Base-by-base conservation (phyloP, 192 early-diverging fungal genomes). In the Backusella luteola region DNA sequence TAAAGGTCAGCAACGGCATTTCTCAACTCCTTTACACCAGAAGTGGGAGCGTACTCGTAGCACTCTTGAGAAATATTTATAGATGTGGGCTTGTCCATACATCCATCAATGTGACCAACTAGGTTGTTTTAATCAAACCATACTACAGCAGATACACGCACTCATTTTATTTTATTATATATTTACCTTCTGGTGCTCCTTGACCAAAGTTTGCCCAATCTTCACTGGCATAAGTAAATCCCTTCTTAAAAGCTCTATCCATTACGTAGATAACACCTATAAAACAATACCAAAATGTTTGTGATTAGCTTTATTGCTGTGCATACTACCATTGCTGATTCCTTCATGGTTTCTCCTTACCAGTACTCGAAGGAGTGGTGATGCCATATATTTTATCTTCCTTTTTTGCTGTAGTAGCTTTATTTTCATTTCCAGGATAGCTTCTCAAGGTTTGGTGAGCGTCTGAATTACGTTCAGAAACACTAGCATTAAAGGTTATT, bases 181-280 rank as follows among this genome's bases (percentile, higher is more conserved):
- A 63, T 63, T 76, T 73, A 80, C 79, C 85, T 81, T 87, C 86
- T 12, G 86, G 86, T 4, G 86, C 86, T 44, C 86, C 86, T 66
- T 79, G 75, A 26, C 81, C 79, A 52, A 80, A 80, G 53, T 80
- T 80, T 23, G 74, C 76, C 76, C 86, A 87, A 14, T 66, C 44
- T 34, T 69, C 23, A 67, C 83, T 74, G 19, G 71, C 75, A 69
- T 85, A 78, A 19, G 77, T 79, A 75, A 85, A 87, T n/a, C 86
- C 86, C 23, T 67, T 83, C 21, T 73, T 66, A 17, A 80, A 67
- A 29, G 86, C 86, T 36, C 86, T 73, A 78, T 87, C 86, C 81
- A 81, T 87, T 36, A 85, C 85, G 70, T 87, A 87, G 34, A 87
- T 86, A 8, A 87, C 86, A 6, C 86, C 86, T 39, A 39, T 39